Evolutionary conservation across 148 eudicot genomes (phyloP).

Genomic region (Silene uniflora): DNA sequence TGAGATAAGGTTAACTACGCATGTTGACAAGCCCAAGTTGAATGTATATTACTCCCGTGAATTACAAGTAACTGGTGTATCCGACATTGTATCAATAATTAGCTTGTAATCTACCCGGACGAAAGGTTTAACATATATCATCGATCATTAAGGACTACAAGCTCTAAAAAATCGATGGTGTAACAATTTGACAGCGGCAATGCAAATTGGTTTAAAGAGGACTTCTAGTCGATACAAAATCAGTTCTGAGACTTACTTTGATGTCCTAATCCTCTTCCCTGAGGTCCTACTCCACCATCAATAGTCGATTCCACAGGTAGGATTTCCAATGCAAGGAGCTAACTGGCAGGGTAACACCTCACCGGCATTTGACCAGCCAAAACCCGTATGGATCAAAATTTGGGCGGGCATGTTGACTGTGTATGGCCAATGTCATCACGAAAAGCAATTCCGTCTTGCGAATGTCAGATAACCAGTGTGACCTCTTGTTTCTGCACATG

Average conservation of each 20-base stretch:
- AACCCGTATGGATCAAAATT: neutral
- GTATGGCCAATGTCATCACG: conserved; percentile 1
- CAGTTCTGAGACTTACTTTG: neutral
- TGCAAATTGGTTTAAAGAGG: too few relatives aligned
- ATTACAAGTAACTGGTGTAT: too few relatives aligned
- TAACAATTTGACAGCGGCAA: too few relatives aligned
- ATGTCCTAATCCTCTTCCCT: neutral
- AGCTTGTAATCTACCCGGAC: too few relatives aligned
- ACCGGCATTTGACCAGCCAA: neutral
- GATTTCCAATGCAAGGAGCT: neutral
- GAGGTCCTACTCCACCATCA: neutral
- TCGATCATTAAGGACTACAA: too few relatives aligned
- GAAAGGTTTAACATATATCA: too few relatives aligned
- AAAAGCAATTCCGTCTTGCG: conserved; percentile 64
- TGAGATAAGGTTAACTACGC: too few relatives aligned
- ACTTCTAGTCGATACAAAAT: neutral
- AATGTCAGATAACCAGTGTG: conserved; percentile 93
- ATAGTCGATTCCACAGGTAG: neutral
- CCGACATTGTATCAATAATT: too few relatives aligned
- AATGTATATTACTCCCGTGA: too few relatives aligned
- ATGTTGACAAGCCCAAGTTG: too few relatives aligned
- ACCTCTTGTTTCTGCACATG: conserved; percentile 70
- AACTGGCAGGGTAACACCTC: neutral
- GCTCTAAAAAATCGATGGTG: too few relatives aligned
- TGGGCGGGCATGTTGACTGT: neutral